Evolutionary conservation across 1,284 basidiomycete genomes (phyloP), one percentile per base, ranked within the genome.

Genomic region (Papiliotrema fonsecae): DNA sequence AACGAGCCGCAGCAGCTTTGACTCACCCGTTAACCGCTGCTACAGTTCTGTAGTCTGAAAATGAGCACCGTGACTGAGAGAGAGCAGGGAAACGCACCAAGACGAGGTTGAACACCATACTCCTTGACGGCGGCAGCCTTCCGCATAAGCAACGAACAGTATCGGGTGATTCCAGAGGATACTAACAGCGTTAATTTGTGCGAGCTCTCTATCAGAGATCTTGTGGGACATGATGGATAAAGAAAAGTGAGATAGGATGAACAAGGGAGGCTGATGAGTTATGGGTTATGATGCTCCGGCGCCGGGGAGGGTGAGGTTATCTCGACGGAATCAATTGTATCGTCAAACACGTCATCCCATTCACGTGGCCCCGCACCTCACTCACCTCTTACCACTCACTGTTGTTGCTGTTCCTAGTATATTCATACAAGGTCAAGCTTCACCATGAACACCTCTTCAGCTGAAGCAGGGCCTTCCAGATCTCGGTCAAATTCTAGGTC

Each of bases 11-110:
- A n/a, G n/a, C n/a, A n/a, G n/a, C n/a, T n/a, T n/a, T n/a, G 31
- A 25, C 82, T 76, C 68, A 88, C 90, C 92, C 93, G 69, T 97
- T 97, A 74, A 97, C 88, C 56, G 90, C 91, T 67, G 90, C 90
- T 48, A 97, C 92, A 37, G 92, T 96, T 54, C 89, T 83, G 76
- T 97, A 97, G 76, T 97, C 91, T 92, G 72, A 53, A 21, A 50
- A 54, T 60, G 54, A 51, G 70, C 56, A 31, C n/a, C 40, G 41
- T 16, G 32, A 18, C 39, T n/a, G 18, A 26, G 38, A 16, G 6
- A 13, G 9, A 4, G 28, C 28, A 11, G 36, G 38, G 13, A 19
- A 25, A 64, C 82, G 61, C 67, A 92, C 91, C 91, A 59, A 97
- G 79, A 73, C 93, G 88, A 41, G 93, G 94, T 64, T 97, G 75